These are phyloP conservation scores for Solanum appendiculatum DNA, from an alignment of 257 asterid genomes.

Conservation along the genomic window DNA sequence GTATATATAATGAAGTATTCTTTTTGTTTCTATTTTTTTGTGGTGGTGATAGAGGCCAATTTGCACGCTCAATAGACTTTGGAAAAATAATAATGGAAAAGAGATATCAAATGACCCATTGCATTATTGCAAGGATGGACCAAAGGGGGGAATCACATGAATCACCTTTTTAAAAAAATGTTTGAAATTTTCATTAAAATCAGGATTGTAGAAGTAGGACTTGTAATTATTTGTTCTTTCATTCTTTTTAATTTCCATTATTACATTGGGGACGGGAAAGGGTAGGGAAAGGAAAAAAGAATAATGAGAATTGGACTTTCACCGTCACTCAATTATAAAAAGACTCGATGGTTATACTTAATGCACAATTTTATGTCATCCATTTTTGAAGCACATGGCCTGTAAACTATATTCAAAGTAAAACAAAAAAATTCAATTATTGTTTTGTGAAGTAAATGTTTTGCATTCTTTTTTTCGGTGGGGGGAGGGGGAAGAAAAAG, in stretches of 20 bases:
- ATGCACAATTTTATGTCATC: not conserved
- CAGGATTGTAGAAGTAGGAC: not conserved
- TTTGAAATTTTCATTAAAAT: not conserved
- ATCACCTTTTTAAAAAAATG: not conserved
- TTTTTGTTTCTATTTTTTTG: conserved; percentile 2
- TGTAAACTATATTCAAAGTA: not conserved
- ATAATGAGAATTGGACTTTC: not conserved
- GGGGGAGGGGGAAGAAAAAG: not conserved
- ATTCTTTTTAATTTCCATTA: not conserved
- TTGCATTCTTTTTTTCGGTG: not conserved
- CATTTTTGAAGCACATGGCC: not conserved
- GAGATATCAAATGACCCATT: not conserved
- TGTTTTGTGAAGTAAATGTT: not conserved
- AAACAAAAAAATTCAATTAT: not conserved
- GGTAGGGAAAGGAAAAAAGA: not conserved
- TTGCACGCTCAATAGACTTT: not conserved
- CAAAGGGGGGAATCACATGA: not conserved
- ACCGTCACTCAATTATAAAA: not conserved
- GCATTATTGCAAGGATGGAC: not conserved
- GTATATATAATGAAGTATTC: conserved; percentile 24
- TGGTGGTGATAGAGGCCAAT: not conserved
- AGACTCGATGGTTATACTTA: not conserved
- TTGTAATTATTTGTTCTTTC: not conserved
- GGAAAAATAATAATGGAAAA: not conserved
- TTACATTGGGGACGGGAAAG: not conserved